Base-by-base conservation (phyloP, 495 filamentous ascomycete species). In the Talaromyces adpressus region DNA sequence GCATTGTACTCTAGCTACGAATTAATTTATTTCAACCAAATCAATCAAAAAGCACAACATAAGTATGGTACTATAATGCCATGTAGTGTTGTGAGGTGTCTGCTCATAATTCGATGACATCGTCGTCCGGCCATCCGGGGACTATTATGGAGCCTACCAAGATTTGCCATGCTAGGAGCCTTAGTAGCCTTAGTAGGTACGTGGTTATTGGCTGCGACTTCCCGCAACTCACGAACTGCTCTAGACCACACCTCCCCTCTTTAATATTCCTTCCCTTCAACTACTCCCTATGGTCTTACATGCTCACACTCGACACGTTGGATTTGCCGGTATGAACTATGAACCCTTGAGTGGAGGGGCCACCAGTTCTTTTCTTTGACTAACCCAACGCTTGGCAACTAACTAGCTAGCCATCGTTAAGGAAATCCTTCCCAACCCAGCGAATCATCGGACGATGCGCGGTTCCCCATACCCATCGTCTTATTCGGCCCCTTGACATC, bases 391-490 rank as follows among this genome's bases (percentile, higher is more conserved):
- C 51, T 20, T 16, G 29, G 45, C 41, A 47, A 47, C 32, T 36
- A 36, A 12, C 45, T 2, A 41, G 11, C 45, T 12, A 41, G 11
- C 45, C 4, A 49, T 20, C n/a, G 45, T 9, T 49, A 1, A 49
- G 45, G 41, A 49, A 23, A 23, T 54, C 25, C 25, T 23, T 27
- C 51, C 25, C 51, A 8, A 29, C 51, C 12, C 22, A 54, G n/a
- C 51, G 23, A 54, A 54, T 54, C 25, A 54, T 54, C 51, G 25
- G 51, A 54, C 20, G 22, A 54, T 54, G 51, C 51, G 51, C 51
- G 51, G 14, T 23, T 29, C 20, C 22, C 20, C 25, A 52, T 22
- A 52, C 18, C 18, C 49, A 20, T 9, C 8, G 45, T 49, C n/a
- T n/a, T 49, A 20, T 20, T 49, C n/a, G 22, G 7, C 22, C 22